Percentiles rank a stretch among this genome's conserved stretches.
phyloP scores from a whole-genome alignment of 371 early-diverging fungal species.

The Lichtheimia ornata region DNA sequence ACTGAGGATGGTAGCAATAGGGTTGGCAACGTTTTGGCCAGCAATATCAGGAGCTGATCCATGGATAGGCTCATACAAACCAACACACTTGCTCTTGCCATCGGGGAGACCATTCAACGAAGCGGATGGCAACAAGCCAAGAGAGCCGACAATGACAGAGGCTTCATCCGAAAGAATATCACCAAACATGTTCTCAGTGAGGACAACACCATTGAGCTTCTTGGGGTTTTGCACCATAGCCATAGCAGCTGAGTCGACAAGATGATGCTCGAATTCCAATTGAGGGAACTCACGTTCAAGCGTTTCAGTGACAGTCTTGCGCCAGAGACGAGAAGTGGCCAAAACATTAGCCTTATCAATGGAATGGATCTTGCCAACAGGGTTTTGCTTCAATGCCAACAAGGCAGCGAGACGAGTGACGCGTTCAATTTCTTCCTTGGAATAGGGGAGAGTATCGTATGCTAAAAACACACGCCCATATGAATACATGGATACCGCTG shows the following conservation, averaged over 20 bases:
- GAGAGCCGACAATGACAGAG: slow-evolving; percentile 91
- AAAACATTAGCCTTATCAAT: slow-evolving; percentile 98
- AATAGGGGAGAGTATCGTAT: slow-evolving; percentile 91
- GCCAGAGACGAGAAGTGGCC: slow-evolving; percentile 96
- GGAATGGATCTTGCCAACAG: slow-evolving; percentile 85
- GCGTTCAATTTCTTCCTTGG: slow-evolving; percentile 86
- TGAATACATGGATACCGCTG: too few relatives aligned
- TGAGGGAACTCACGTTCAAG: slow-evolving; percentile 86
- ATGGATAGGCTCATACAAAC: slow-evolving; percentile 97
- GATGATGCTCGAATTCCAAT: slow-evolving; percentile 80
- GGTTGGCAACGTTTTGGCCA: slow-evolving; percentile 94
- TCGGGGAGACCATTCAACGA: slow-evolving; percentile 84
- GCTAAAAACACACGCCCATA: slow-evolving; percentile 38
- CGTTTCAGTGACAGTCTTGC: slow-evolving; percentile 86
- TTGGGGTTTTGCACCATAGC: slow-evolving; percentile 90
- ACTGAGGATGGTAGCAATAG: slow-evolving; percentile 95
- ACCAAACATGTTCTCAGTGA: slow-evolving; percentile 99
- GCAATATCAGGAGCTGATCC: slow-evolving; percentile 98
- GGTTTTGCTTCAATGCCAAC: slow-evolving; percentile 76
- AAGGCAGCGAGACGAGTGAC: slow-evolving; percentile 91
- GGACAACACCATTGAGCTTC: slow-evolving; percentile 88
- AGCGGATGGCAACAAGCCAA: slow-evolving; percentile 94
- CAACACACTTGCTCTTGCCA: slow-evolving; percentile 71
- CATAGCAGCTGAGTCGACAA: slow-evolving; percentile 98
- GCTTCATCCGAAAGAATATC: slow-evolving; percentile 96